phyloP scores from a whole-genome alignment of 2,329 filamentous ascomycete species.

The Knoxdaviesia proteae region DNA sequence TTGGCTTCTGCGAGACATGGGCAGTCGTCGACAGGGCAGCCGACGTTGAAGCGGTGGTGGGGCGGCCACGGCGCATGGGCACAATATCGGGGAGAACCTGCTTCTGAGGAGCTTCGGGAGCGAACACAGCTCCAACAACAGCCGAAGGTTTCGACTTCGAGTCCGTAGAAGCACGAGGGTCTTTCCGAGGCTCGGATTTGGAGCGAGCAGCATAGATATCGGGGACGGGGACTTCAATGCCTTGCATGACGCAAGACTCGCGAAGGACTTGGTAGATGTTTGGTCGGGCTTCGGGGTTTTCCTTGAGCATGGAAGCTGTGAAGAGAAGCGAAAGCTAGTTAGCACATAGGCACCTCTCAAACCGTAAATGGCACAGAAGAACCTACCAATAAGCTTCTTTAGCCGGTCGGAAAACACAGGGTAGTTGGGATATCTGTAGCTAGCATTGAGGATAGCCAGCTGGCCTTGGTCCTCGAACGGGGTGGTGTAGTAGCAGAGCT shows the following conservation, averaged over 20 bases:
- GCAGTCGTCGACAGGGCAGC: constrained; percentile 11
- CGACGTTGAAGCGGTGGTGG: constrained; percentile 13
- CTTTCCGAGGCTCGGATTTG: too few relatives aligned
- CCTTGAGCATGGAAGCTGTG: constrained; percentile 70
- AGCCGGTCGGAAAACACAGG: constrained; percentile 76
- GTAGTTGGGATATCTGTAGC: constrained; percentile 75
- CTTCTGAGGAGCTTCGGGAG: constrained; percentile 50
- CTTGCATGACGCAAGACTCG: constrained; percentile 77
- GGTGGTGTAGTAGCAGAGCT: constrained; percentile 97
- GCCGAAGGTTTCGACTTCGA: constrained; percentile 31
- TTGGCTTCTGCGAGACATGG: constrained; percentile 30
- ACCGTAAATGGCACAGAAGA: not conserved
- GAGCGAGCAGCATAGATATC: constrained; percentile 52
- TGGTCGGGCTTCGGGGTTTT: constrained; percentile 56
- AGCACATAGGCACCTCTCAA: not conserved
- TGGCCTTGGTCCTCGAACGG: constrained; percentile 96
- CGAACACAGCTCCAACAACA: constrained; percentile 61
- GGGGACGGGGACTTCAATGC: constrained; percentile 66
- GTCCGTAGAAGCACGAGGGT: constrained; percentile 22
- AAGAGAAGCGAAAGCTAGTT: not conserved
- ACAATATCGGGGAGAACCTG: constrained; percentile 69
- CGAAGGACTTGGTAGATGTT: constrained; percentile 87
- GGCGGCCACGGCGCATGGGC: constrained; percentile 78
- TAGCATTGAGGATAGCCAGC: constrained; percentile 90
- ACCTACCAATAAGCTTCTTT: constrained; percentile 68